phyloP scores from a whole-genome alignment of 2,329 filamentous ascomycete genomes.

The Ceratocystis colombiana region DNA sequence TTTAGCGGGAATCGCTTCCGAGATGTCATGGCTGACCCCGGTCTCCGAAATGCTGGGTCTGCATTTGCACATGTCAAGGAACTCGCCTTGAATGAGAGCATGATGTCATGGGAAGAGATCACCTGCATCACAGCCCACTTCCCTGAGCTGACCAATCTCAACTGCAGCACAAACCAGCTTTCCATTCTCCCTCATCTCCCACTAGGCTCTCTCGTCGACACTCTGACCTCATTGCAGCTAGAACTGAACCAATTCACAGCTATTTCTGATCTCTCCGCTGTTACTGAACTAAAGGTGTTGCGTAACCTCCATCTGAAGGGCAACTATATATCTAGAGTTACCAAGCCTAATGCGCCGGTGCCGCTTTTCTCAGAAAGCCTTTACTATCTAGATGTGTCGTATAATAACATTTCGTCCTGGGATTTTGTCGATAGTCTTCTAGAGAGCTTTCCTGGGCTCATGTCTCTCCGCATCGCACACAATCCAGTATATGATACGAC shows the following conservation, averaged over 20 bases:
- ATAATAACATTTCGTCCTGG: conserved; percentile 62
- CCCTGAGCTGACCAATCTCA: conserved; percentile 41
- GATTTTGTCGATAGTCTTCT: conserved; percentile 60
- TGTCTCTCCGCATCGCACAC: conserved; percentile 66
- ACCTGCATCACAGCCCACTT: conserved; percentile 46
- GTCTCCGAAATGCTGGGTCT: conserved; percentile 31
- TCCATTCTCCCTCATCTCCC: conserved; percentile 39
- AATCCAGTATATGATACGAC: conserved; percentile 65
- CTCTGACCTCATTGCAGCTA: conserved; percentile 54
- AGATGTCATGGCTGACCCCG: conserved; percentile 34
- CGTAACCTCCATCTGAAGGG: conserved; percentile 62
- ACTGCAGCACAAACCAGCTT: conserved; percentile 50
- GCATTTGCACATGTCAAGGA: conserved; percentile 46
- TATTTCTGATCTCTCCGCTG: conserved; percentile 46
- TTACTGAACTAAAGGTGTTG: conserved; percentile 44
- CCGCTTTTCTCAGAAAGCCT: conserved; percentile 46
- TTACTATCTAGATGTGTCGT: conserved; percentile 61
- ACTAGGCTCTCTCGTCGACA: conserved; percentile 36
- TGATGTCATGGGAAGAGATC: conserved; percentile 57
- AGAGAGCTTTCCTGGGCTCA: conserved; percentile 59
- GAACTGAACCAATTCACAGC: conserved; percentile 60
- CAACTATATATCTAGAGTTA: conserved; percentile 51
- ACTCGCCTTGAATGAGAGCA: conserved; percentile 56
- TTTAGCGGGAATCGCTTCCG: conserved; percentile 63
- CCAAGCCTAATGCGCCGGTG: conserved; percentile 29